These are phyloP conservation scores for Ceratobasidium sp. DNA, from an alignment of 1,284 basidiomycete genomes.

Conservation along the genomic window DNA sequence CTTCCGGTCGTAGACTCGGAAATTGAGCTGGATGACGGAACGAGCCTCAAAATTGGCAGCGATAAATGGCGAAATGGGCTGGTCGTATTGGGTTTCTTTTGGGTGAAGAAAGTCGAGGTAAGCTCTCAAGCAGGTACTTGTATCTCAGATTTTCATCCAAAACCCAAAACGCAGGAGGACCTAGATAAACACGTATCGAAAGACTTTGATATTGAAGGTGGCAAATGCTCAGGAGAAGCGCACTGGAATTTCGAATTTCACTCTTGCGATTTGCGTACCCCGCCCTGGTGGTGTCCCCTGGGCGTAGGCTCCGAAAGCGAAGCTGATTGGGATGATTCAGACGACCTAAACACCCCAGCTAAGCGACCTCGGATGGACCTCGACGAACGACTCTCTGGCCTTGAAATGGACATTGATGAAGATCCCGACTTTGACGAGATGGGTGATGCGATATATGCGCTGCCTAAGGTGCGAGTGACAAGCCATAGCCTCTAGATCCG, in stretches of 20 bases:
- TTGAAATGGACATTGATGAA: background rate
- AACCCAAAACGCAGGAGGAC: background rate
- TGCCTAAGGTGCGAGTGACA: background rate
- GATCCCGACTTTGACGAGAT: background rate
- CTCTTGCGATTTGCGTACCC: background rate
- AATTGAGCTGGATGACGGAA: background rate
- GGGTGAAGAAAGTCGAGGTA: conserved; percentile 27
- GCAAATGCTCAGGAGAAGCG: conserved; percentile 19
- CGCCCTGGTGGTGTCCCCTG: conserved; percentile 26
- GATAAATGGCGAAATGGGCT: conserved; percentile 21
- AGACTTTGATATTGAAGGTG: conserved; percentile 12
- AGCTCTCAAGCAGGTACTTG: background rate
- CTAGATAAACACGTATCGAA: background rate
- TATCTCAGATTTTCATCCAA: background rate
- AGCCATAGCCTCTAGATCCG: background rate
- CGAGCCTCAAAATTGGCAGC: background rate
- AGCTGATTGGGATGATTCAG: background rate
- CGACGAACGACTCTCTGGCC: background rate
- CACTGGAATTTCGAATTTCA: conserved; percentile 32
- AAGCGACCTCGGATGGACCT: background rate
- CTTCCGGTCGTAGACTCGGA: conserved; percentile 8
- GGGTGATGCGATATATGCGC: background rate
- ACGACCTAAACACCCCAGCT: background rate
- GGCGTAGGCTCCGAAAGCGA: background rate
- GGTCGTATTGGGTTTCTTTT: conserved; percentile 38